Percentiles rank a stretch among this genome's conserved stretches.
phyloP scores from a whole-genome alignment of 768 basidiomycete genomes.

The Rhizopogon vinicolor region DNA sequence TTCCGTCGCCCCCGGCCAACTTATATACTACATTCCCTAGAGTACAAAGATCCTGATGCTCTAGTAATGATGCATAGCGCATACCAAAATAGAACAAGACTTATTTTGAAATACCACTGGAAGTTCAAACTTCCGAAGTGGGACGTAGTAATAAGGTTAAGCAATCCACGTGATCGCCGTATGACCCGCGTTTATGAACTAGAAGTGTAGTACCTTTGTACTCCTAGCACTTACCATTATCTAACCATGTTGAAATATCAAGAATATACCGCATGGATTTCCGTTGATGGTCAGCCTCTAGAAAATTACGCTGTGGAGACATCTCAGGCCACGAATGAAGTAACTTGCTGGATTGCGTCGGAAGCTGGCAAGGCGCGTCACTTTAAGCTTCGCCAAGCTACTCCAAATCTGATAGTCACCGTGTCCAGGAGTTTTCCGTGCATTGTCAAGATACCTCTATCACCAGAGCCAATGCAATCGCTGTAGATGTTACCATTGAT shows the following conservation, averaged over 20 bases:
- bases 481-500: constrained; percentile 11
- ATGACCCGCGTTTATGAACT: no score
- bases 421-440: constrained; percentile 19
- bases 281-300: background rate
- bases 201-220: no score
- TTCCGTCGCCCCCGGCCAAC: background rate
- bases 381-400: background rate
- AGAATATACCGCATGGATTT: background rate
- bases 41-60: no score
- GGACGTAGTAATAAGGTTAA: no score
- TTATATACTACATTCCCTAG: no score
- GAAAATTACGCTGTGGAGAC: background rate
- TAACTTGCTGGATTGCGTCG: background rate
- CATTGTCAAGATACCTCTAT: background rate
- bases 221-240: background rate
- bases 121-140: no score
- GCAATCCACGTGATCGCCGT: no score
- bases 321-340: background rate
- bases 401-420: background rate
- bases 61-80: no score
- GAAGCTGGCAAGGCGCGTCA: constrained; percentile 1
- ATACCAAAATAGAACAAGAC: no score
- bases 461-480: background rate
- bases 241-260: background rate
- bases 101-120: no score